phyloP scores from a whole-genome alignment of 495 filamentous ascomycete species.

The Chaetomium fimeti region DNA sequence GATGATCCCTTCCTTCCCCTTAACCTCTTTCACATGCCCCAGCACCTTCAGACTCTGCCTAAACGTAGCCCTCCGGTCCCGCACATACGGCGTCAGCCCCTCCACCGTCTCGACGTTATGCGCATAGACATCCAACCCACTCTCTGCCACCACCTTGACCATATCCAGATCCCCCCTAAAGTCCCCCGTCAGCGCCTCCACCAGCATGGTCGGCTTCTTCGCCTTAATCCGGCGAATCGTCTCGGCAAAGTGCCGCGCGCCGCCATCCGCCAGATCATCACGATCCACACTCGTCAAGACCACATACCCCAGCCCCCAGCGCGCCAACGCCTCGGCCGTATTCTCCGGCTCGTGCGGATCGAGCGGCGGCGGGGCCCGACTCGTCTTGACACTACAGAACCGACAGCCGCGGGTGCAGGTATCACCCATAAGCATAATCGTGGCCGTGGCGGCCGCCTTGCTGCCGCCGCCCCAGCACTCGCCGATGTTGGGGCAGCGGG shows the following conservation, averaged over 20 bases:
- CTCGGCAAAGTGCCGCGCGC: slow-evolving; percentile 87
- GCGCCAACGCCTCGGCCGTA: slow-evolving; percentile 84
- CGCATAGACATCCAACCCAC: slow-evolving; percentile 92
- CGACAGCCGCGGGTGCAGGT: slow-evolving; percentile 96
- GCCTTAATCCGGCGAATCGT: slow-evolving; percentile 92
- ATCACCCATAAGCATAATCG: slow-evolving; percentile 99
- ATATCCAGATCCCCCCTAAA: slow-evolving; percentile 79
- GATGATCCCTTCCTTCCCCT: slow-evolving; percentile 64
- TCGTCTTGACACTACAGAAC: slow-evolving; percentile 96
- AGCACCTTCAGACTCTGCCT: slow-evolving; percentile 80
- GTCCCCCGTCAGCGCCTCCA: slow-evolving; percentile 95
- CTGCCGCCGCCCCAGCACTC: slow-evolving; percentile 94
- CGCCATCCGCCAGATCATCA: slow-evolving; percentile 86
- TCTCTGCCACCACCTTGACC: slow-evolving; percentile 76
- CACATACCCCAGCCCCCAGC: slow-evolving; percentile 95
- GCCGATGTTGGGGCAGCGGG: slow-evolving; percentile 92
- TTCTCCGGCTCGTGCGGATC: slow-evolving; percentile 97
- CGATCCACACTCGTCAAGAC: slow-evolving; percentile 92
- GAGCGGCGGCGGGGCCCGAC: slow-evolving; percentile 70
- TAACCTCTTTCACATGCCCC: slow-evolving; percentile 73
- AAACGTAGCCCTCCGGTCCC: slow-evolving; percentile 88
- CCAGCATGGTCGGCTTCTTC: slow-evolving; percentile 79
- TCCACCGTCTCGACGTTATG: slow-evolving; percentile 98
- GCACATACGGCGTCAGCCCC: slow-evolving; percentile 79
- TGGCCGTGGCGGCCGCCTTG: slow-evolving; percentile 89